Percentiles rank a stretch among this genome's conserved stretches.
These are phyloP conservation scores for Fraxinus paxiana DNA, from an alignment of 305 asterid genomes.

Conservation along the genomic window DNA sequence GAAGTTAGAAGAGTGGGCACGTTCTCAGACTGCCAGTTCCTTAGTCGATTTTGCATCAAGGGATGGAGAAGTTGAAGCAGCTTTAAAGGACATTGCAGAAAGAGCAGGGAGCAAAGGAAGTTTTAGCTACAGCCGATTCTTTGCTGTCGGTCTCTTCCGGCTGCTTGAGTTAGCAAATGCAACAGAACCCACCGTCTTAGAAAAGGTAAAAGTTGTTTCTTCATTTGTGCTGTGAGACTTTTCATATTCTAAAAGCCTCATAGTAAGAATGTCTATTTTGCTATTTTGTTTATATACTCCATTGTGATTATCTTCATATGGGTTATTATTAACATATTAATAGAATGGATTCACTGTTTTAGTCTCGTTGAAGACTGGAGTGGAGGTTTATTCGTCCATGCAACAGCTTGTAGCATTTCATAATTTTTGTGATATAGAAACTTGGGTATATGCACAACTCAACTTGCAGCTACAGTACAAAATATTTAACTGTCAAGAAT, in stretches of 20 bases:
- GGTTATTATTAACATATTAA: neutral
- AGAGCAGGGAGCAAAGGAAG: constrained; percentile 66
- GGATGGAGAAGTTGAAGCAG: constrained; percentile 77
- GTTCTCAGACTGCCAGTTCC: constrained; percentile 58
- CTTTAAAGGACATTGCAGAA: constrained; percentile 73
- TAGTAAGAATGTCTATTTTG: neutral
- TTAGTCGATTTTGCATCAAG: constrained; percentile 73
- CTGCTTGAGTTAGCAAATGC: constrained; percentile 90
- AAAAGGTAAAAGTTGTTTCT: constrained; percentile 51
- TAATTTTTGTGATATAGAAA: neutral
- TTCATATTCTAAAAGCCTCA: neutral
- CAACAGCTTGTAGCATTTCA: neutral
- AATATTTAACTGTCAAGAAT: neutral
- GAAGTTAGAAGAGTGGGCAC: constrained; percentile 92
- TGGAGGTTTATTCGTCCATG: neutral
- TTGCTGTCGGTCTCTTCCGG: constrained; percentile 94
- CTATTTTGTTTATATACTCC: neutral
- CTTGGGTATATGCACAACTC: neutral
- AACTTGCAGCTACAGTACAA: neutral
- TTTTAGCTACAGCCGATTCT: constrained; percentile 90
- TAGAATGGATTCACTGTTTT: neutral
- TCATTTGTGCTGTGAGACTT: neutral
- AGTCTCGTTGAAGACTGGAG: neutral
- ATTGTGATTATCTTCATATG: neutral
- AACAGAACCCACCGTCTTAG: constrained; percentile 72